These are phyloP conservation scores for Tolypocladium endophyticum DNA, from an alignment of 2,329 filamentous ascomycete genomes.

Conservation along the genomic window DNA sequence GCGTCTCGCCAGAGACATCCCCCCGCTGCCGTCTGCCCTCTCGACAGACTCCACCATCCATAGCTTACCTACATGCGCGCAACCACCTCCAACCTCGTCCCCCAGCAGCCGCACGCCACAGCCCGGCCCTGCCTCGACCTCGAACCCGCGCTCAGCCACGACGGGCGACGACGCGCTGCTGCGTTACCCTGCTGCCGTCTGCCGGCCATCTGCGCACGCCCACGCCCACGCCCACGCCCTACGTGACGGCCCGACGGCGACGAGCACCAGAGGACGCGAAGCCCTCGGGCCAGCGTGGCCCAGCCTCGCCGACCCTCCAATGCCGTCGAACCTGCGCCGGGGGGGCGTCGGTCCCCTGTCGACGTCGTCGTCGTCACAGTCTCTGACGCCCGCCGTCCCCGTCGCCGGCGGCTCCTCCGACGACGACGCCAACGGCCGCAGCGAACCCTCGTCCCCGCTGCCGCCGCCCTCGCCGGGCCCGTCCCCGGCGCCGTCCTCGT, in stretches of 20 bases:
- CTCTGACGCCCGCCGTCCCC: slow-evolving; percentile 10
- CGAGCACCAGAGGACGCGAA: background rate
- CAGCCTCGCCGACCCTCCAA: slow-evolving; percentile 8
- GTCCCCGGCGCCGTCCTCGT: slow-evolving; percentile 11
- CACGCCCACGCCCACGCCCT: background rate
- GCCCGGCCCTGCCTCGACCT: background rate
- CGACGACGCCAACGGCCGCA: slow-evolving; percentile 5
- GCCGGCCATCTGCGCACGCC: background rate
- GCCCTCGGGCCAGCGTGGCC: background rate
- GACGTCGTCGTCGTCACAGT: slow-evolving; percentile 10
- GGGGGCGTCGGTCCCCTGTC: slow-evolving; percentile 9
- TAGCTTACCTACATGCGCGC: background rate
- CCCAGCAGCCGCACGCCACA: background rate
- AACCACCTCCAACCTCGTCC: background rate
- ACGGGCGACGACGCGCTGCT: background rate
- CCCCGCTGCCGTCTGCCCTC: background rate
- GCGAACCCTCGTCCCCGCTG: slow-evolving; percentile 17
- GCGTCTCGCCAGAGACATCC: background rate
- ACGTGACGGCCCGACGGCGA: background rate
- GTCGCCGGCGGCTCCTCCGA: slow-evolving; percentile 16
- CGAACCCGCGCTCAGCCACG: background rate
- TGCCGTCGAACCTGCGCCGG: slow-evolving; percentile 9
- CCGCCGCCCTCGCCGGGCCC: slow-evolving; percentile 14
- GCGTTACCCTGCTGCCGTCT: background rate
- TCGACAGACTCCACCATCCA: background rate